Percentiles rank a stretch among this genome's conserved stretches.
Evolutionary conservation across 2,329 filamentous ascomycete species (phyloP).

Genomic region (Lecanicillium sp.): DNA sequence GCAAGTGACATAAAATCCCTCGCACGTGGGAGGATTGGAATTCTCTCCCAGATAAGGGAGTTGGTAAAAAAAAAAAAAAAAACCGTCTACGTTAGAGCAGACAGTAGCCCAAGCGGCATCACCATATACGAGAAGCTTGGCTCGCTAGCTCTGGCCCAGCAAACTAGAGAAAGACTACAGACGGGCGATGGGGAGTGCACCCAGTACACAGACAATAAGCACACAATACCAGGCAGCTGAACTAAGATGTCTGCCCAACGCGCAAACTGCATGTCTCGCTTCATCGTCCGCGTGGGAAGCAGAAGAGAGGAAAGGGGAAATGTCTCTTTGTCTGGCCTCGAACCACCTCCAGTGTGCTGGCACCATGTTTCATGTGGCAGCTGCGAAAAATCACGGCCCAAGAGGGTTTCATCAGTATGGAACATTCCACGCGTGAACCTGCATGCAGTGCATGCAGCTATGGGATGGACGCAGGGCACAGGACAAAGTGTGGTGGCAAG

Average conservation of each 20-base stretch:
- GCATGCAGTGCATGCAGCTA: background rate
- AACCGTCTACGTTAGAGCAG: background rate
- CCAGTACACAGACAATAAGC: too few species aligned
- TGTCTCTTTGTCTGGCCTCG: background rate
- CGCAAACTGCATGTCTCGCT: background rate
- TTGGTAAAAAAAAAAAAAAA: background rate
- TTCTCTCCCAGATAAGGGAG: too few species aligned
- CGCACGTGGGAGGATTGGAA: background rate
- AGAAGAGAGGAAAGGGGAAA: too few species aligned
- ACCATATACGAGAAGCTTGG: background rate
- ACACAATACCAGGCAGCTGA: too few species aligned
- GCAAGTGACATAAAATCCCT: background rate
- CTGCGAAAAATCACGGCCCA: background rate
- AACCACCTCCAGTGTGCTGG: background rate
- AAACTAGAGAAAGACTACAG: background rate
- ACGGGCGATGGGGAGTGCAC: too few species aligned
- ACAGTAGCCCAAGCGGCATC: background rate
- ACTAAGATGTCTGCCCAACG: too few species aligned
- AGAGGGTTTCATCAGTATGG: background rate
- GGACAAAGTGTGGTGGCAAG: background rate
- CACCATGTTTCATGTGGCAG: constrained; percentile 6
- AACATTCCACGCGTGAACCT: constrained; percentile 3
- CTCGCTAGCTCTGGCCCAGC: constrained; percentile 1
- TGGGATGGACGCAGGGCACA: constrained; percentile 2
- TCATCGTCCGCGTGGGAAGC: too few species aligned